Conservation (phyloP, 1,139 yeast species). For the Suhomyces choctaworum region DNA sequence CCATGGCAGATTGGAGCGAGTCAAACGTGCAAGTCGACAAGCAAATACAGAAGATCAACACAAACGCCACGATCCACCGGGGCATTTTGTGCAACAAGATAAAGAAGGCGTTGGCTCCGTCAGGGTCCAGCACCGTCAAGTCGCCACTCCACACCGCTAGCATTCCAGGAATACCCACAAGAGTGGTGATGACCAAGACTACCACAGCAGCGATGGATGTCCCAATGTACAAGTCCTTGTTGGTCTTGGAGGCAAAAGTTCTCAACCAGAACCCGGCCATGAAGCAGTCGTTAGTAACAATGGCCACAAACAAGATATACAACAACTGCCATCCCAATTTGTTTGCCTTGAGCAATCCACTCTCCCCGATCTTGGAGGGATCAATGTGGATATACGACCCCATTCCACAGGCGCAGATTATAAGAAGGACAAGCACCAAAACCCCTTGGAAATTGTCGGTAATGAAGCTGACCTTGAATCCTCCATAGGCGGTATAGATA, state of each 20-base stretch:
- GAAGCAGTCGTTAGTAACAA: slow-evolving; percentile 86
- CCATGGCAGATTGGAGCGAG: slow-evolving; percentile 85
- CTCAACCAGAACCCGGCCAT: slow-evolving; percentile 93
- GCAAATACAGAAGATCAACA: slow-evolving; percentile 68
- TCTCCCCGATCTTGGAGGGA: slow-evolving; percentile 56
- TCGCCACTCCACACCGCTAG: slow-evolving; percentile 90
- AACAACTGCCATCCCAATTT: slow-evolving; percentile 86
- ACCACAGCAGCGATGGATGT: slow-evolving; percentile 72
- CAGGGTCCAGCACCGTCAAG: slow-evolving; percentile 56
- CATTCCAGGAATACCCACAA: slow-evolving; percentile 82
- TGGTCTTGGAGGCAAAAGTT: slow-evolving; percentile 82
- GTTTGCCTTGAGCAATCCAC: slow-evolving; percentile 63
- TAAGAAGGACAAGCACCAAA: slow-evolving; percentile 62
- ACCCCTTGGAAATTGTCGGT: slow-evolving; percentile 89
- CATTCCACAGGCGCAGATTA: slow-evolving; percentile 78
- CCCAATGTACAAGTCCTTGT: slow-evolving; percentile 75
- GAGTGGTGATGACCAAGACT: slow-evolving; percentile 60
- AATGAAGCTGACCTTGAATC: slow-evolving; percentile 82
- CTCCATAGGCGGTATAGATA: slow-evolving; percentile 85
- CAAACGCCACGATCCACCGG: slow-evolving; percentile 84
- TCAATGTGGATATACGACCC: slow-evolving; percentile 78
- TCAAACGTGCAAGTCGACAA: slow-evolving; percentile 89
- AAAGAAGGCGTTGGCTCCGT: slow-evolving; percentile 69
- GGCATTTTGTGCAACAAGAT: slow-evolving; percentile 72
- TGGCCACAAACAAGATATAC: slow-evolving; percentile 81